Evolutionary conservation across 495 filamentous ascomycete genomes (phyloP).

Genomic region (Evernia prunastri): DNA sequence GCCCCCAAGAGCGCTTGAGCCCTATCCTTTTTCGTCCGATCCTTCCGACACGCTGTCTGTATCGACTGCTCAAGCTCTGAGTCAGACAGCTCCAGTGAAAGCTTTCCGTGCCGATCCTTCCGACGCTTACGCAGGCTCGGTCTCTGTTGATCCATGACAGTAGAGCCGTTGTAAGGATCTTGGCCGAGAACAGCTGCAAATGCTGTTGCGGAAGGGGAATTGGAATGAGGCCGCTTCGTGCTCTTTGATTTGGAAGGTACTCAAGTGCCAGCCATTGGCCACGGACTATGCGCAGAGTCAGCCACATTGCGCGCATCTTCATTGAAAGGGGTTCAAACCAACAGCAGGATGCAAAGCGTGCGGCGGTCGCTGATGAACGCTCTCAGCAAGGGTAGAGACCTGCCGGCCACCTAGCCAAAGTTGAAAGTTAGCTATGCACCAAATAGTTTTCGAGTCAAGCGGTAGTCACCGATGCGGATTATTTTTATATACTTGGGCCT

Average conservation of each 20-base stretch:
- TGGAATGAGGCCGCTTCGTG: conserved; percentile 11
- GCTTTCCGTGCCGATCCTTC: conserved; percentile 47
- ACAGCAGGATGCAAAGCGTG: too few relatives aligned
- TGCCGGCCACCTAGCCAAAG: too few relatives aligned
- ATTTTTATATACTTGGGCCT: too few relatives aligned
- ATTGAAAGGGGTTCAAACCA: too few relatives aligned
- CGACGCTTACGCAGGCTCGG: conserved; percentile 49
- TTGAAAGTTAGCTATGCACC: too few relatives aligned
- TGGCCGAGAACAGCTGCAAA: conserved; percentile 59
- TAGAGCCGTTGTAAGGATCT: conserved; percentile 65
- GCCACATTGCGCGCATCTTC: too few relatives aligned
- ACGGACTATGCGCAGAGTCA: too few relatives aligned
- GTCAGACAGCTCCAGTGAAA: conserved; percentile 58
- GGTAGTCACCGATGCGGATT: too few relatives aligned
- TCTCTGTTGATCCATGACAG: conserved; percentile 76
- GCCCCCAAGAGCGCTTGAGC: conserved; percentile 73
- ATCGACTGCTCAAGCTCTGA: conserved; percentile 63
- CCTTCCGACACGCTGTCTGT: conserved; percentile 59
- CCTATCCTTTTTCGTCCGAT: conserved; percentile 76
- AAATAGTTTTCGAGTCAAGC: too few relatives aligned
- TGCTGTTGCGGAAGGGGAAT: conserved; percentile 52
- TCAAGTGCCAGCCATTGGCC: too few relatives aligned
- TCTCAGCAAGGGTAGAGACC: too few relatives aligned
- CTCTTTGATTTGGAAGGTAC: conserved; percentile 9
- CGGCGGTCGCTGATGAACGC: too few relatives aligned